phyloP scores from a whole-genome alignment of 345 rosid species.

The Bruguiera sexangula region DNA sequence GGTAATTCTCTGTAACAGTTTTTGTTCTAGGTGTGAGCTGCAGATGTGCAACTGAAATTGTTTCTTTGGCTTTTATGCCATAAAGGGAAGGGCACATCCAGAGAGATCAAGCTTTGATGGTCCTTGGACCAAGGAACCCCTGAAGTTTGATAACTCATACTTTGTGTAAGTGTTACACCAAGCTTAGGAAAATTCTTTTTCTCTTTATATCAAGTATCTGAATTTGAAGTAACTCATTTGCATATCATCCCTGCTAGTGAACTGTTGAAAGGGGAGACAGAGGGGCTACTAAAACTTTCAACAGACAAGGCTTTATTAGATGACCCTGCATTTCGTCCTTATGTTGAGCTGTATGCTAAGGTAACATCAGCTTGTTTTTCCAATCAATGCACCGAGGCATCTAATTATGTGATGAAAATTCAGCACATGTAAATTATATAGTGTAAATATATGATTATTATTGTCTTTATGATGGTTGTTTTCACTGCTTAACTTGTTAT shows the following conservation, averaged over 20 bases:
- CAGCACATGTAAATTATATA: too few species aligned
- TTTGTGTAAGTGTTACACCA: constrained; percentile 57
- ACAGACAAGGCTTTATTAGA: constrained; percentile 73
- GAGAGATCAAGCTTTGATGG: constrained; percentile 97
- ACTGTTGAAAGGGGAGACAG: constrained; percentile 66
- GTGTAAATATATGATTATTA: too few species aligned
- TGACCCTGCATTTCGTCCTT: constrained; percentile 60
- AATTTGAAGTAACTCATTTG: constrained; percentile 1
- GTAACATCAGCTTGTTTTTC: constrained; percentile 28
- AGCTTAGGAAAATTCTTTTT: background rate
- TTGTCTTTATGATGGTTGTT: too few species aligned
- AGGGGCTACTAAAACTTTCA: constrained; percentile 83
- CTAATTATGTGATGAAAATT: too few species aligned
- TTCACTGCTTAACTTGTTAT: too few species aligned
- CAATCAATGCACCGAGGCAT: too few species aligned
- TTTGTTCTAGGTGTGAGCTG: background rate
- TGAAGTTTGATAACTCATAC: constrained; percentile 90
- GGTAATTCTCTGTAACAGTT: constrained; percentile 24
- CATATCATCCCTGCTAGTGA: constrained; percentile 40
- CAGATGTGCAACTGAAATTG: constrained; percentile 6
- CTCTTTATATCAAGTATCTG: background rate
- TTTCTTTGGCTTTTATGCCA: constrained; percentile 18
- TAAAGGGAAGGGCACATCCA: constrained; percentile 84
- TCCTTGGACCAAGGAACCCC: constrained; percentile 91
- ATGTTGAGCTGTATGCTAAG: constrained; percentile 81